Base-by-base conservation (phyloP, 2,329 filamentous ascomycete species). In the Gaeumannomyces sp. region DNA sequence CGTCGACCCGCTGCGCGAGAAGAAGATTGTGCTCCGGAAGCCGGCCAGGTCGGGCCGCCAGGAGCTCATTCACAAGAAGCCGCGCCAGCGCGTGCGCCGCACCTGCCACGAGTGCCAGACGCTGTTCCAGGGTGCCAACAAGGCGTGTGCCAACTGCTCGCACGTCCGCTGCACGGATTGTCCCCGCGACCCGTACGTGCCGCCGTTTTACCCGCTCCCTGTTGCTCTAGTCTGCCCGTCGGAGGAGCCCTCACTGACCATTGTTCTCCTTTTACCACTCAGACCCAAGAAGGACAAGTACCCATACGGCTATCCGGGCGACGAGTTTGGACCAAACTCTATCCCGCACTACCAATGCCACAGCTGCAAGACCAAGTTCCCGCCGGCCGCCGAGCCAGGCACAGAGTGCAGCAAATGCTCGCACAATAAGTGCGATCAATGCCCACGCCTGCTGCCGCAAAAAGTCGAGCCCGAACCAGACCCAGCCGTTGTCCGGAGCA, bases 141-240 rank as follows among this genome's bases (percentile, higher is more conserved):
- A 88, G 78, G 84, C 73, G 0, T 96, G 93, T 74, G 76, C 80
- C 10, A 81, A 80, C 56, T 96, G 93, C 75, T 78, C 81, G 33
- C 93, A 96, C 75, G 75, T 82, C 63, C 87, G 91, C 64, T 96
- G 92, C 79, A 91, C 87, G 56, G 89, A 89, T 72, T 96, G 92
- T 74, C 91, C 91, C 33, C 83, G 92, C 70, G 88, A 92, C 71
- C 92, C 92, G 83, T 92, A 84, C 75, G 89, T 87, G 64, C 16
- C 22, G 29, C 25, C 38, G 62, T 66, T n/a, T 38, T 45, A 50
- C 31, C 38, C 53, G 35, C 7, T 63, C 65, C 22, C 14, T 33
- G 35, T 45, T 31, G 27, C 45, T 25, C 16, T 58, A 14, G 14
- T 7, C 31, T 58, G 19, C 25, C 16, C 2, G 22, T 31, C 35